A percentile compares a stretch with the other conserved stretches of the same genome.
Evolutionary conservation across 169 alveolate genomes (phyloP).

Genomic region (Babesia gibsoni): DNA sequence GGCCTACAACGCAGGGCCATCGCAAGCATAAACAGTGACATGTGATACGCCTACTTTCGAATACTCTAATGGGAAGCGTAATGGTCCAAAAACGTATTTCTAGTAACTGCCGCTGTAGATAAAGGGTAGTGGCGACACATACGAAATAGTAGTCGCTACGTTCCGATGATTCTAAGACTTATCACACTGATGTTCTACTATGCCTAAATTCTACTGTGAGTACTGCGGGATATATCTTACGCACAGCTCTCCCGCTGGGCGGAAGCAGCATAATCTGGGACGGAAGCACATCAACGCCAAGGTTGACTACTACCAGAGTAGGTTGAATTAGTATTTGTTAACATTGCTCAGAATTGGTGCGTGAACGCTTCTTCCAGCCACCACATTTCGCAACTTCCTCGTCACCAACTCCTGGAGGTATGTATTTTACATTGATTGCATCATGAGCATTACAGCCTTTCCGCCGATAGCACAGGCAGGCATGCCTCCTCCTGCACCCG

Average conservation of each 20-base stretch:
- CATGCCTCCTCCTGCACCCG: too few species aligned
- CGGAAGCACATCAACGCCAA: conserved; percentile 96
- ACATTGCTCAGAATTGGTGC: conserved; percentile 36
- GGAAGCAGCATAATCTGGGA: conserved; percentile 97
- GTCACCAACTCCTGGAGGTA: conserved; percentile 28
- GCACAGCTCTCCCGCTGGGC: conserved; percentile 98
- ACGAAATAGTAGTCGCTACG: too few species aligned
- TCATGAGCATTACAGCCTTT: neutral
- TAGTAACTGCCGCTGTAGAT: too few species aligned
- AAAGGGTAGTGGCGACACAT: too few species aligned
- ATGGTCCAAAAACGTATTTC: too few species aligned
- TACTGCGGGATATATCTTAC: conserved; percentile 98
- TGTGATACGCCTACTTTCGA: too few species aligned
- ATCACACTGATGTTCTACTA: conserved; percentile 49
- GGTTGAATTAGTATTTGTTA: neutral
- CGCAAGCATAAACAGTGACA: too few species aligned
- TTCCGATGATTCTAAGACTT: too few species aligned
- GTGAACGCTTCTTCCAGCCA: conserved; percentile 64
- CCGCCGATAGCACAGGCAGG: conserved; percentile 21
- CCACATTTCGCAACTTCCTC: conserved; percentile 32
- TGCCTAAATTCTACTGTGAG: conserved; percentile 99
- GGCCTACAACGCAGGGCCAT: too few species aligned
- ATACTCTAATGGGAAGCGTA: too few species aligned
- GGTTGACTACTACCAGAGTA: conserved; percentile 93
- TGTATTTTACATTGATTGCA: neutral